These are phyloP conservation scores for Acmispon strigosus DNA, from an alignment of 306 rosid genomes.

Conservation along the genomic window DNA sequence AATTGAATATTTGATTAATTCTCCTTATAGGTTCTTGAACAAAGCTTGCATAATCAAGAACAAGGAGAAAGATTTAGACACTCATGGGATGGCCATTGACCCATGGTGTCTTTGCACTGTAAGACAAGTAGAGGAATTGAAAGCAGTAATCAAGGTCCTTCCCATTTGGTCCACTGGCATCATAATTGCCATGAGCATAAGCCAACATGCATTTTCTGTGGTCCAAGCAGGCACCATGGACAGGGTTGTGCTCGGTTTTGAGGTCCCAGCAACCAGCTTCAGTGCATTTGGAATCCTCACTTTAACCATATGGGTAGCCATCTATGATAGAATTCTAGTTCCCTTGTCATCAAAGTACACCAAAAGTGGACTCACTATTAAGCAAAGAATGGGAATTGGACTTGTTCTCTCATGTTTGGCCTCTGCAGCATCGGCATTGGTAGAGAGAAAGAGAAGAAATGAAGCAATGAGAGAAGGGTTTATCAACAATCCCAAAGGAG, in stretches of 20 bases:
- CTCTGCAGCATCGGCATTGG: slow-evolving; percentile 32
- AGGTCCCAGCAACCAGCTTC: slow-evolving; percentile 52
- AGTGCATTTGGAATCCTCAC: slow-evolving; percentile 39
- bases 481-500: slow-evolving; percentile 2
- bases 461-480: slow-evolving; percentile 47
- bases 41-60: slow-evolving; percentile 65
- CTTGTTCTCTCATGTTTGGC: slow-evolving; percentile 42
- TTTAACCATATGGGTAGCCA: slow-evolving; percentile 49
- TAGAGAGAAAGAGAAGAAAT: slow-evolving; percentile 46
- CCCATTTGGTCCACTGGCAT: slow-evolving; percentile 79
- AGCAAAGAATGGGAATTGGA: slow-evolving; percentile 58
- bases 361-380: slow-evolving; percentile 30
- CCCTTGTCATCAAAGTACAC: slow-evolving; percentile 41
- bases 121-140: slow-evolving; percentile 75
- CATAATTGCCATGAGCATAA: slow-evolving; percentile 17
- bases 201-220: slow-evolving; percentile 38
- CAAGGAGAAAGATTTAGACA: slow-evolving; percentile 38
- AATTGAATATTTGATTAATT: slow-evolving; percentile 14
- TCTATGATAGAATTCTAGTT: slow-evolving; percentile 46
- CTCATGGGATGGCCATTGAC: slow-evolving; percentile 40
- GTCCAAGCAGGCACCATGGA: slow-evolving; percentile 65
- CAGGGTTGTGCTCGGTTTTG: slow-evolving; percentile 22
- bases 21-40: slow-evolving; percentile 53
- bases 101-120: slow-evolving; percentile 66
- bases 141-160: slow-evolving; percentile 55